Evolutionary conservation across 2,329 filamentous ascomycete genomes (phyloP).

Genomic region (Colletotrichum echinochloae): DNA sequence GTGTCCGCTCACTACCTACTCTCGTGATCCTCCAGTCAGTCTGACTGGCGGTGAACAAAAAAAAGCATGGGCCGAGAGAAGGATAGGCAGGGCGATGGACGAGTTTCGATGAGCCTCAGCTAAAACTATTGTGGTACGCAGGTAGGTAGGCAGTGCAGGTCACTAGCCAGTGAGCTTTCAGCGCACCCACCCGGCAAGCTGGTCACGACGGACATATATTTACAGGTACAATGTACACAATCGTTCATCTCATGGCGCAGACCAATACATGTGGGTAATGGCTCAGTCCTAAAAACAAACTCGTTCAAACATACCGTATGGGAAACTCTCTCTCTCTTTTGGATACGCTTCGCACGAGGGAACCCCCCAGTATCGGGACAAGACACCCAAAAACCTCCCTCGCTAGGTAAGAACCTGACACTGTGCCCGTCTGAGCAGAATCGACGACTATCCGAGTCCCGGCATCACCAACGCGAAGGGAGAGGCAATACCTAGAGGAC

Average conservation of each 20-base stretch:
- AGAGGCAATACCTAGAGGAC: no score
- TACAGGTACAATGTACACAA: no score
- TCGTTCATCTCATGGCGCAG: conserved; percentile 31
- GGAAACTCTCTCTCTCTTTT: background rate
- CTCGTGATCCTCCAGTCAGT: background rate
- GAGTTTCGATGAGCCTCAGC: conserved; percentile 16
- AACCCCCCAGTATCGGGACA: conserved; percentile 8
- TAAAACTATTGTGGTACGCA: background rate
- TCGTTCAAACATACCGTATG: conserved; percentile 26
- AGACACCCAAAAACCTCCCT: conserved; percentile 17
- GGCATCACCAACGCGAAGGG: background rate
- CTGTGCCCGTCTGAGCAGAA: conserved; percentile 33
- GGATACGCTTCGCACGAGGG: conserved; percentile 11
- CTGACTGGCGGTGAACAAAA: background rate
- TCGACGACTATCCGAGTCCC: background rate
- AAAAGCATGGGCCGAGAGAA: background rate
- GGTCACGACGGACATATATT: background rate
- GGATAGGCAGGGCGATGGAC: background rate
- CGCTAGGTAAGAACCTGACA: conserved; percentile 8
- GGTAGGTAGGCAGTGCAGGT: background rate
- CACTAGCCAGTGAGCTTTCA: background rate
- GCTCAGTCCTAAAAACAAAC: conserved; percentile 13
- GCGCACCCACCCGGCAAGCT: background rate
- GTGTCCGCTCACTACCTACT: conserved; percentile 12
- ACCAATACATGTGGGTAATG: conserved; percentile 21